Evolutionary conservation across 495 filamentous ascomycete species (phyloP).

Genomic region (Penicillium bialowiezense): DNA sequence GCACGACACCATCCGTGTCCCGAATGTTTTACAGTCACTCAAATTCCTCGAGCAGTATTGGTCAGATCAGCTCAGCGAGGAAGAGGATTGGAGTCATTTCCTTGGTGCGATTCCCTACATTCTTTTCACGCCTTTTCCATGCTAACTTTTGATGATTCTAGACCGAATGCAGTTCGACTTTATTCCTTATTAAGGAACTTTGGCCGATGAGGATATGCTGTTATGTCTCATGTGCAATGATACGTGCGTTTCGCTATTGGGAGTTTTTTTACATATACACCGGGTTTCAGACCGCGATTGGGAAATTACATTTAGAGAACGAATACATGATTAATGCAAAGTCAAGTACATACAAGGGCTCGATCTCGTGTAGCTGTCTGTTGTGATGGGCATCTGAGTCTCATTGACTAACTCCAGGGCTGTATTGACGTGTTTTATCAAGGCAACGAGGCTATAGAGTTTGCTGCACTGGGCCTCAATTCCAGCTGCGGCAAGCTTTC

Average conservation of each 20-base stretch:
- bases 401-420: too few relatives aligned
- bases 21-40: constrained; percentile 46
- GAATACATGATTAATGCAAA: too few relatives aligned
- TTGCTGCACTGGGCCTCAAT: not conserved
- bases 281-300: too few relatives aligned
- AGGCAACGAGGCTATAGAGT: not conserved
- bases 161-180: constrained; percentile 49
- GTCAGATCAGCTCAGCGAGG: constrained; percentile 34
- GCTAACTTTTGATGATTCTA: constrained; percentile 18
- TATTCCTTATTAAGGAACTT: constrained; percentile 39
- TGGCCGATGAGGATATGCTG: not conserved
- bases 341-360: too few relatives aligned
- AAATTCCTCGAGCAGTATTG: constrained; percentile 46
- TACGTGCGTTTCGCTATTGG: constrained; percentile 8
- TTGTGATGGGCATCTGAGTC: too few relatives aligned
- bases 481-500: constrained; percentile 5
- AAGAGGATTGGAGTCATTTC: constrained; percentile 46
- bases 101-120: constrained; percentile 28
- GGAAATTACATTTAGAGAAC: too few relatives aligned
- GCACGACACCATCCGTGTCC: constrained; percentile 44
- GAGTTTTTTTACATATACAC: not conserved
- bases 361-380: too few relatives aligned
- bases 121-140: not conserved
- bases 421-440: too few relatives aligned
- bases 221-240: constrained; percentile 23